A percentile compares a stretch with the other conserved stretches of the same genome.
phyloP scores from a whole-genome alignment of 768 basidiomycete species.

The Mrakia blollopis region DNA sequence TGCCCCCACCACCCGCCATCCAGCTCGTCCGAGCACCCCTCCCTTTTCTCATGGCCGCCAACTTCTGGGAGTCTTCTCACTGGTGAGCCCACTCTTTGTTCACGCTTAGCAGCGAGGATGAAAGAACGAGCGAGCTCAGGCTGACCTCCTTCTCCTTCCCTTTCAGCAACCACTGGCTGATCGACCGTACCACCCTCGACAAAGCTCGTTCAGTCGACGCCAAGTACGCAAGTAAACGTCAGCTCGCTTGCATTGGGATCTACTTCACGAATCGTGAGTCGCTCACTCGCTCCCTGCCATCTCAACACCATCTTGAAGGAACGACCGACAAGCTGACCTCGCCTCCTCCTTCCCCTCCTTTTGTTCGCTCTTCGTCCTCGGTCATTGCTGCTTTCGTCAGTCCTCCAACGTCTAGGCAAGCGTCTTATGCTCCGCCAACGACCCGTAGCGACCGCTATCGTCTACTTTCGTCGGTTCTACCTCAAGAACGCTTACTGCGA shows the following conservation, averaged over 20 bases:
- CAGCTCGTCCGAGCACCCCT: neutral
- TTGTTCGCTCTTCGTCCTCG: neutral
- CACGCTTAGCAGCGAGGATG: neutral
- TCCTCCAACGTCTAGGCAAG: slow-evolving; percentile 76
- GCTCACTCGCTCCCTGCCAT: neutral
- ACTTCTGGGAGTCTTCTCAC: slow-evolving; percentile 90
- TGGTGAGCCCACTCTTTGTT: too few species aligned
- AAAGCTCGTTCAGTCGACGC: slow-evolving; percentile 73
- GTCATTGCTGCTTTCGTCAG: slow-evolving; percentile 45
- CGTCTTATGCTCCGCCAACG: slow-evolving; percentile 70
- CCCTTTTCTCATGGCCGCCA: slow-evolving; percentile 63
- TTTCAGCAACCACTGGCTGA: slow-evolving; percentile 83
- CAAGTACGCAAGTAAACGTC: slow-evolving; percentile 69
- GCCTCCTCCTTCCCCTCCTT: neutral
- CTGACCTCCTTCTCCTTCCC: slow-evolving; percentile 24
- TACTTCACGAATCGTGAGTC: slow-evolving; percentile 76
- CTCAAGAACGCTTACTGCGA: slow-evolving; percentile 92
- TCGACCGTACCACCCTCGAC: slow-evolving; percentile 69
- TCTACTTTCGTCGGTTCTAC: slow-evolving; percentile 96
- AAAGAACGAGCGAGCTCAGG: slow-evolving; percentile 14
- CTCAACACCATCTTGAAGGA: too few species aligned
- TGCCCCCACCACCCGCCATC: neutral
- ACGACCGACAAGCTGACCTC: neutral
- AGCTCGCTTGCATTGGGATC: slow-evolving; percentile 76
- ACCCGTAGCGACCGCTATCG: slow-evolving; percentile 86